phyloP scores from a whole-genome alignment of 352 stramenopile genomes.

The Blastocystis sp. region DNA sequence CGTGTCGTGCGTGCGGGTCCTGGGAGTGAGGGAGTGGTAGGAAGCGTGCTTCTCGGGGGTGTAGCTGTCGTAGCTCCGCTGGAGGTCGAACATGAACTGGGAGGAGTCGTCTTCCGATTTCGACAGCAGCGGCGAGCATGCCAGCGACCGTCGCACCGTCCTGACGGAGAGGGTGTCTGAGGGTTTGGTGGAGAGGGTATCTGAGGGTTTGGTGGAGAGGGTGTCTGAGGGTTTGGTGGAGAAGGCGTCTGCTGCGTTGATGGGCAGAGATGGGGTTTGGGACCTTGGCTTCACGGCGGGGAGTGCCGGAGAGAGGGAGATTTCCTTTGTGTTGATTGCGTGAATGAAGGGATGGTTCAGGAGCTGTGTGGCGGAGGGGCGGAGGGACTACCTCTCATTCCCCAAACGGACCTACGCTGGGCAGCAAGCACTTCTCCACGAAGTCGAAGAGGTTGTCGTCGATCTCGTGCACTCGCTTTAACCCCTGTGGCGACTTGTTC shows the following conservation, averaged over 20 bases:
- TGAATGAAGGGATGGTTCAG: slow-evolving; percentile 38
- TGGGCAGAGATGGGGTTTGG: background rate
- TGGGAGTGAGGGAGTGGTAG: background rate
- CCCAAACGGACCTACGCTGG: background rate
- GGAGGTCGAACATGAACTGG: background rate
- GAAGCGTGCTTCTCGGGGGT: background rate
- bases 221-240: background rate
- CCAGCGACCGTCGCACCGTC: background rate
- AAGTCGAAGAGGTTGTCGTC: slow-evolving; percentile 48
- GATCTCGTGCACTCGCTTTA: background rate
- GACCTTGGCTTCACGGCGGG: background rate
- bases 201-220: background rate
- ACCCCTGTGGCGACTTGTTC: slow-evolving; percentile 36
- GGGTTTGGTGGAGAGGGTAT: too few relatives aligned
- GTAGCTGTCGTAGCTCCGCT: background rate
- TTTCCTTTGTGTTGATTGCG: slow-evolving; percentile 8
- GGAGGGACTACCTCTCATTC: slow-evolving; percentile 14
- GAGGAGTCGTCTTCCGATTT: background rate
- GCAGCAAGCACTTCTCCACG: slow-evolving; percentile 48
- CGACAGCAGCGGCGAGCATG: background rate
- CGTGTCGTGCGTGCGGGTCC: background rate
- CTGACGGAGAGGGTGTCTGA: too few relatives aligned
- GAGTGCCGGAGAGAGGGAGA: background rate
- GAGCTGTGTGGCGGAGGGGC: slow-evolving; percentile 5
- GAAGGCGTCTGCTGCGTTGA: background rate